Base-by-base conservation (phyloP, 805 yeast genomes). In the Debaryomyces tyrocola region DNA sequence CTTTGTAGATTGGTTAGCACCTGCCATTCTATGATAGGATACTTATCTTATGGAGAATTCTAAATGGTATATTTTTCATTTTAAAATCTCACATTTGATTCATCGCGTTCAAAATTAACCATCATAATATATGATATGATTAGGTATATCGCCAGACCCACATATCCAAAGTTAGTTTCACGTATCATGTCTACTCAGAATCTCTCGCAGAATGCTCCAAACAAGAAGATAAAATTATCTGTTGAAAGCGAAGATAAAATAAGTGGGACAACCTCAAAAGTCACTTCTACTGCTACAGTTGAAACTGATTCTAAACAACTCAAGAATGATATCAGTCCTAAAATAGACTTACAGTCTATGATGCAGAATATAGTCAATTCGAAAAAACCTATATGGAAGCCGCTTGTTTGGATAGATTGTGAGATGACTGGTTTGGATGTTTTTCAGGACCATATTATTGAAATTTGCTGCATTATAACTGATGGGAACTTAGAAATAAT, bases 391-490 rank as follows among this genome's bases (percentile, higher is more conserved):
- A 37, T 46, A 20, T 43, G 47, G 47, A 61, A 64, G 45, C 76
- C 76, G 1, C 73, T 92, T 15, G 95, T 94, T 4, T 94, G 99
- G 99, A 77, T 94, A 14, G 99, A 94, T 68, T 94, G 98, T 67
- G 99, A 94, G 64, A 94, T 94, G 99, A 94, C 99, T 0, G 99
- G 99, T 0, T 70, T 94, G 34, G 86, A 92, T 56, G 82, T 84
- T n/a, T 64, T 69, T 40, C 54, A 58, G 33, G 98, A 94, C 62
- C 82, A 79, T 47, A 91, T 94, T 55, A 87, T 94, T 49, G 99
- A 94, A 66, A 84, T 94, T 21, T 89, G 97, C 62, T 90, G 97
- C 62, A 70, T 92, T 34, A 74, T 94, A 39, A 94, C 99, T 1
- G 96, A 92, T 59, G 90, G 87, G 8, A 70, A 89, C 48, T 74